Evolutionary conservation across 805 yeast genomes (phyloP), one percentile per base, ranked within the genome.

Genomic region (Cyberlindnera lachancei): DNA sequence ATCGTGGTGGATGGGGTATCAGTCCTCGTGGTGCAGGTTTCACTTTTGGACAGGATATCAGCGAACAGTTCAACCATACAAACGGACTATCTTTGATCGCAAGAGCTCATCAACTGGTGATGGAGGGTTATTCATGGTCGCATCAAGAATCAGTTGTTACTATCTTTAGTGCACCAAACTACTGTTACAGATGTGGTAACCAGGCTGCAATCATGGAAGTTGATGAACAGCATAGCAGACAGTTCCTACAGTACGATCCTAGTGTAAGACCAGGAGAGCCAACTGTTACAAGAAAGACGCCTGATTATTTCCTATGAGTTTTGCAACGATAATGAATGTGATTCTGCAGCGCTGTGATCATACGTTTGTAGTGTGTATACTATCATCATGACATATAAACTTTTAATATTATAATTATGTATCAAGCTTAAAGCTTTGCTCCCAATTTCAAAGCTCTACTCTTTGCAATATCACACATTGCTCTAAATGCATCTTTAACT

Each of bases 131-230:
- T 56, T 75, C 85, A 28, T 88, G 96, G 96, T 75, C 90, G 24
- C 96, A 88, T 63, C 94, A 83, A 59, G 94, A 88, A 63, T 73
- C 77, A 40, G 96, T 88, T 28, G 96, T 88, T 25, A 88, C 97
- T 20, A 86, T 88, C 36, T 88, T 87, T 58, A 75, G 86, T 38
- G 97, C 97, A 18, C 97, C 97, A 39, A 88, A 88, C 61, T 88
- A 88, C 59, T 88, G 97, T 63, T 88, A 88, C 60, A 73, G 97
- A 64, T 88, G 97, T 66, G 97, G 97, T 51, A 88, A 88, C 63
- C 95, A 86, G 66, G 96, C 96, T 27, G 96, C 96, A 23, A 85
- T 88, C 47, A 88, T 88, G 96, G 96, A 88, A 63, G 95, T 88
- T 40, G 96, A 88, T 58, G 96, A 88, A 59, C 81, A 79, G 56